Conservation (phyloP, 148 eudicot genomes). For the Rhododendron williamsianum region DNA sequence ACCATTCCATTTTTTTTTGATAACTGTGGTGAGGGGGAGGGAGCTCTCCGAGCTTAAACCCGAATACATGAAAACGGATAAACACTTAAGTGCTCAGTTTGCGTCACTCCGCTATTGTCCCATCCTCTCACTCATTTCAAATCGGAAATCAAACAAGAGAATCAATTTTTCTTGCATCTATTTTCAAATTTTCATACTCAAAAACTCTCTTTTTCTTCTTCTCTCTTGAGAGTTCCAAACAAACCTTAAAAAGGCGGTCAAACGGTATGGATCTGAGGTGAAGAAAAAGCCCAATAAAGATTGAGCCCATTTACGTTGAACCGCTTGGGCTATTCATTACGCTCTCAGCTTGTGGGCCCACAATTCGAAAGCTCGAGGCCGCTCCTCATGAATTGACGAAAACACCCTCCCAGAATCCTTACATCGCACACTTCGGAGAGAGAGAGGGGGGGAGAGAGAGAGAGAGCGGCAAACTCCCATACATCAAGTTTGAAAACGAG, state of each 20-base stretch:
- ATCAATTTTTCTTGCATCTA: too few species aligned
- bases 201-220: too few species aligned
- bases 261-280: neutral
- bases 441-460: neutral
- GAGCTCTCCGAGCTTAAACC: too few species aligned
- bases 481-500: conserved; percentile 12
- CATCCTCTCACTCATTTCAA: too few species aligned
- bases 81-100: too few species aligned
- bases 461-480: conserved; percentile 8
- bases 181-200: too few species aligned
- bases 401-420: neutral
- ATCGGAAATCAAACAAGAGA: too few species aligned
- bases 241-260: neutral
- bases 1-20: too few species aligned
- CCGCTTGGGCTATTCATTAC: neutral
- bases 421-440: neutral
- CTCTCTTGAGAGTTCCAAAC: too few species aligned
- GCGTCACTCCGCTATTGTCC: too few species aligned
- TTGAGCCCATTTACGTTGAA: neutral
- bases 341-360: neutral
- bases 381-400: neutral
- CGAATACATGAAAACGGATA: too few species aligned
- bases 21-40: too few species aligned
- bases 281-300: neutral
- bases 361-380: neutral